Conservation (phyloP, 2,329 filamentous ascomycete species). For the Sclerotiophoma versabilis region DNA sequence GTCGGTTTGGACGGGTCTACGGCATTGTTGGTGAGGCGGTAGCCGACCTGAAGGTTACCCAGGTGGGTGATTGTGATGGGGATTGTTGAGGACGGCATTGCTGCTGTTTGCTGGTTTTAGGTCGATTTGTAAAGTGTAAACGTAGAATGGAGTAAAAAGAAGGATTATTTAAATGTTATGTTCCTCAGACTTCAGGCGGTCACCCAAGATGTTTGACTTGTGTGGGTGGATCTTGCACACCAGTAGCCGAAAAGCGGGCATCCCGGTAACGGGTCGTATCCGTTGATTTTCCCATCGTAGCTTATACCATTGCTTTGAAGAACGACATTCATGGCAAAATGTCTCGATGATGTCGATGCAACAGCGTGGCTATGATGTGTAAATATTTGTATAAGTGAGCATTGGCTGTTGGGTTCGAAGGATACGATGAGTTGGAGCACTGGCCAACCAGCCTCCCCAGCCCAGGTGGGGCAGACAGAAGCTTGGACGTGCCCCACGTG, state of each 20-base stretch:
- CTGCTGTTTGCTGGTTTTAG: neutral
- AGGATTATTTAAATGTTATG: neutral
- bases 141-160: neutral
- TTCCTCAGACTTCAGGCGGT: neutral
- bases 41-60: conserved; percentile 17
- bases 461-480: neutral
- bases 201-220: conserved; percentile 6
- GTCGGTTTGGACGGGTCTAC: conserved; percentile 16
- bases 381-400: neutral
- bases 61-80: conserved; percentile 18
- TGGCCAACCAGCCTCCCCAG: neutral
- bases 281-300: too few species aligned
- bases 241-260: conserved; percentile 15
- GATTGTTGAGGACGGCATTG: conserved; percentile 13
- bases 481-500: neutral
- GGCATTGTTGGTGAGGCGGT: conserved; percentile 17
- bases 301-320: too few species aligned
- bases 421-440: neutral
- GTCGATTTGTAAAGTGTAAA: neutral
- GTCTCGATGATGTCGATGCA: neutral
- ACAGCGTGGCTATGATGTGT: neutral
- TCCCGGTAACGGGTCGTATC: neutral
- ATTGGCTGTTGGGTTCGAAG: neutral
- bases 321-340: neutral
- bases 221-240: conserved; percentile 14